Evolutionary conservation across 2,329 filamentous ascomycete genomes (phyloP).

Genomic region (Cytospora mali): DNA sequence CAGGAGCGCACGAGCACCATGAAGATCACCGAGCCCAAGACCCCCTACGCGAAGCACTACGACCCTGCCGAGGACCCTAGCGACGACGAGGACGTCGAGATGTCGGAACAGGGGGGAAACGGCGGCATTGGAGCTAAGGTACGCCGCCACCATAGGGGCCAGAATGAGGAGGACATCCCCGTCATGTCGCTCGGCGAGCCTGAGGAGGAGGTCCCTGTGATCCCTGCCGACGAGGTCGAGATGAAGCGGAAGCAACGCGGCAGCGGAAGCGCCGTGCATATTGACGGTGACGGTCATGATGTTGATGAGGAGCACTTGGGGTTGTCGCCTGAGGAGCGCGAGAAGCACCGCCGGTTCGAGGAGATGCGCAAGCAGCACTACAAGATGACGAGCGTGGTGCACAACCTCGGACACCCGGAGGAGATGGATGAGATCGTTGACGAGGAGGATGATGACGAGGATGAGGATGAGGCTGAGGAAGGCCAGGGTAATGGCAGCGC

Average conservation of each 20-base stretch:
- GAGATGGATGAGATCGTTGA: conserved; percentile 63
- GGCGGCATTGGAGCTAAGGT: conserved; percentile 73
- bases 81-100: conserved; percentile 67
- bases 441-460: conserved; percentile 54
- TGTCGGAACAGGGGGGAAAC: conserved; percentile 48
- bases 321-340: conserved; percentile 71
- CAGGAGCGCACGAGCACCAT: conserved; percentile 94
- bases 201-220: conserved; percentile 68
- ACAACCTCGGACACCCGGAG: conserved; percentile 77
- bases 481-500: conserved; percentile 29
- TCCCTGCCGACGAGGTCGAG: conserved; percentile 36
- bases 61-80: conserved; percentile 86
- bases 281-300: conserved; percentile 61
- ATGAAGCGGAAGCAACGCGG: conserved; percentile 24
- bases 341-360: conserved; percentile 93
- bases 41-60: conserved; percentile 90
- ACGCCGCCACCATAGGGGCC: conserved; percentile 28
- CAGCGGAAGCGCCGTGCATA: conserved; percentile 74
- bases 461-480: conserved; percentile 31
- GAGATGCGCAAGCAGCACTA: conserved; percentile 94
- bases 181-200: conserved; percentile 91
- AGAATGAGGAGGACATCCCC: conserved; percentile 76
- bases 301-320: conserved; percentile 54
- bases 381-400: conserved; percentile 95
- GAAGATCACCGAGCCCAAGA: conserved; percentile 99